Evolutionary conservation across 306 rosid genomes (phyloP).

Genomic region (Geum urbanum): DNA sequence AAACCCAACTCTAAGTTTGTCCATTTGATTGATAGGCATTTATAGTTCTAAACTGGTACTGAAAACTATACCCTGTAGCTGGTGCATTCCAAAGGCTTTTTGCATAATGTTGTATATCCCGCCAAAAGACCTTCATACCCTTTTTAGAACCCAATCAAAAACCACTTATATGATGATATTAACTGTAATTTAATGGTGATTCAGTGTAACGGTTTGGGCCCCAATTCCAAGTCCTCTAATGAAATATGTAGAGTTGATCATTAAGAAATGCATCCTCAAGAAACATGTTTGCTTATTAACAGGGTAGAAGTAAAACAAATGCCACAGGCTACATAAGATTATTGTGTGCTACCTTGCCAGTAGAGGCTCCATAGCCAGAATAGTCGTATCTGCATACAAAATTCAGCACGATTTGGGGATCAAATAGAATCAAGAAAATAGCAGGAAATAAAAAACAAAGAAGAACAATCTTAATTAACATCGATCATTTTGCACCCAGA

Average conservation of each 20-base stretch:
- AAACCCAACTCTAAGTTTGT: too few relatives aligned
- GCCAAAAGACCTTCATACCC: background rate
- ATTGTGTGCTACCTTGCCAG: conserved; percentile 72
- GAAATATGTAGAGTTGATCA: background rate
- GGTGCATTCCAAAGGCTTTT: background rate
- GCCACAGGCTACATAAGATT: conserved; percentile 13
- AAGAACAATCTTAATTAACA: background rate
- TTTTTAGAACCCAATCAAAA: background rate
- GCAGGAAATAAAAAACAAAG: background rate
- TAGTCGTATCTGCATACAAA: conserved; percentile 82
- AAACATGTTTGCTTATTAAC: background rate
- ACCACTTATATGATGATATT: background rate
- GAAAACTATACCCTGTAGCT: background rate
- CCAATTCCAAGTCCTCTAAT: background rate
- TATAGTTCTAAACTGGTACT: background rate
- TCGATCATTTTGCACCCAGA: conserved; percentile 3
- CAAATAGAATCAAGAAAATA: conserved; percentile 13
- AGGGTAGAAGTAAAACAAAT: conserved; percentile 3
- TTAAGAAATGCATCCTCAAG: background rate
- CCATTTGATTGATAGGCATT: background rate
- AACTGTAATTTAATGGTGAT: background rate
- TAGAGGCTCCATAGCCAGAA: conserved; percentile 98
- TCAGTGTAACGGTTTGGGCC: background rate
- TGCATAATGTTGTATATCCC: background rate
- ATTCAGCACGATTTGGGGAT: conserved; percentile 22